Percentiles rank a stretch among this genome's conserved stretches.
Conservation (phyloP, 306 rosid species). For the Sophora flavescens region DNA sequence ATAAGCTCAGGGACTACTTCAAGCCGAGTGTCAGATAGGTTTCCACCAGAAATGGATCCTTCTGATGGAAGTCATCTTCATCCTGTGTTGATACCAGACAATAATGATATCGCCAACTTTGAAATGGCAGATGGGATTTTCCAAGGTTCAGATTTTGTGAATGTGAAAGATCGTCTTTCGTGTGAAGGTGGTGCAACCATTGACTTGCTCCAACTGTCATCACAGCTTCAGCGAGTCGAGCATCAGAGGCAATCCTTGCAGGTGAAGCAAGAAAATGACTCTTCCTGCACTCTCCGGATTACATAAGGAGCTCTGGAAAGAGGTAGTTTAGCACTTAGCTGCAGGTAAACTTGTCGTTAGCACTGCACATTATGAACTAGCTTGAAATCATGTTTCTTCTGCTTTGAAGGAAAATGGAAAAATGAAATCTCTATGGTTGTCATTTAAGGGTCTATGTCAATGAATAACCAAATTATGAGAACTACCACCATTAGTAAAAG, state of each 20-base stretch:
- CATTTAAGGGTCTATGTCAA: neutral
- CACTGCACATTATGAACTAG: slow-evolving; percentile 14
- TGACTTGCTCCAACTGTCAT: slow-evolving; percentile 82
- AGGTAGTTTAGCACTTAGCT: slow-evolving; percentile 46
- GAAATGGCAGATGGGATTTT: slow-evolving; percentile 65
- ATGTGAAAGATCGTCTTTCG: slow-evolving; percentile 57
- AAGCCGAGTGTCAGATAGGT: slow-evolving; percentile 56
- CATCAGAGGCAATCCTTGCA: slow-evolving; percentile 72
- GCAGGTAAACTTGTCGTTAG: neutral
- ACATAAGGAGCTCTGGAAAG: slow-evolving; percentile 49
- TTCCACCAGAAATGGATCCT: slow-evolving; percentile 57
- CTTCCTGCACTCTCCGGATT: slow-evolving; percentile 67
- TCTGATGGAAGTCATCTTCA: slow-evolving; percentile 56
- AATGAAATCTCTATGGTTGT: neutral
- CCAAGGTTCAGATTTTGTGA: slow-evolving; percentile 59
- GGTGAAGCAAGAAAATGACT: slow-evolving; percentile 65
- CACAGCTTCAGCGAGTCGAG: slow-evolving; percentile 88
- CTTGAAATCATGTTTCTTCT: slow-evolving; percentile 23
- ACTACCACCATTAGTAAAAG: too few relatives aligned
- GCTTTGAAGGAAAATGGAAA: slow-evolving; percentile 21
- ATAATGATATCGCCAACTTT: slow-evolving; percentile 58
- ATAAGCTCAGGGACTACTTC: slow-evolving; percentile 65
- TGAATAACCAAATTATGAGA: neutral
- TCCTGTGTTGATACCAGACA: slow-evolving; percentile 60
- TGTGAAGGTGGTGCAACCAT: slow-evolving; percentile 69